Evolutionary conservation across 768 basidiomycete genomes (phyloP).

Genomic region (Rhizopogon sp.): DNA sequence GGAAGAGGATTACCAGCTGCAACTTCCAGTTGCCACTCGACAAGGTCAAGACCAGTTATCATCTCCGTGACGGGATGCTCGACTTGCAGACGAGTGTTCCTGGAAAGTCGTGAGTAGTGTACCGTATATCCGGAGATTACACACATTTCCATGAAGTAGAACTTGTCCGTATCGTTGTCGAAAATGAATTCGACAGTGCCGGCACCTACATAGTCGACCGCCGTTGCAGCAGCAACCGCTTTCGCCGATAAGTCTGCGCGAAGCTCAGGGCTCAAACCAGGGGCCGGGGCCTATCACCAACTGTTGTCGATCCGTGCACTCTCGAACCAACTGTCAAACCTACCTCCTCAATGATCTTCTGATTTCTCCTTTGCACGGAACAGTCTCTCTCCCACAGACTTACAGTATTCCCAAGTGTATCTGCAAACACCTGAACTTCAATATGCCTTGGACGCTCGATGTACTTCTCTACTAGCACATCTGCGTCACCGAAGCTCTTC

Average conservation of each 20-base stretch:
- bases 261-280: conserved; percentile 74
- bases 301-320: background rate
- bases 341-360: conserved; percentile 94
- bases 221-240: conserved; percentile 88
- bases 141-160: conserved; percentile 96
- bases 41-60: conserved; percentile 90
- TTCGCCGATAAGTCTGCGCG: conserved; percentile 79
- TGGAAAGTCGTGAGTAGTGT: conserved; percentile 17
- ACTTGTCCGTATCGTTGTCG: conserved; percentile 81
- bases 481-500: conserved; percentile 85
- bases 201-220: conserved; percentile 88
- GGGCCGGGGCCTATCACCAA: conserved; percentile 72
- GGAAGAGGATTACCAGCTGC: conserved; percentile 87
- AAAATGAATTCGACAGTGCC: conserved; percentile 98
- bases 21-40: conserved; percentile 93
- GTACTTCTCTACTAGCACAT: conserved; percentile 86
- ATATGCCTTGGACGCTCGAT: conserved; percentile 85
- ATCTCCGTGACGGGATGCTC: conserved; percentile 95
- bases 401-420: conserved; percentile 73
- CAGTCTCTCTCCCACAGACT: conserved; percentile 96
- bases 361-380: conserved; percentile 86
- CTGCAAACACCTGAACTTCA: conserved; percentile 94
- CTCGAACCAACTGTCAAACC: background rate
- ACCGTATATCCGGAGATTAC: conserved; percentile 14
- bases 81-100: conserved; percentile 84